Percentiles rank a stretch among this genome's conserved stretches.
phyloP scores from a whole-genome alignment of 352 stramenopile species.

The Phytophthora multivora region DNA sequence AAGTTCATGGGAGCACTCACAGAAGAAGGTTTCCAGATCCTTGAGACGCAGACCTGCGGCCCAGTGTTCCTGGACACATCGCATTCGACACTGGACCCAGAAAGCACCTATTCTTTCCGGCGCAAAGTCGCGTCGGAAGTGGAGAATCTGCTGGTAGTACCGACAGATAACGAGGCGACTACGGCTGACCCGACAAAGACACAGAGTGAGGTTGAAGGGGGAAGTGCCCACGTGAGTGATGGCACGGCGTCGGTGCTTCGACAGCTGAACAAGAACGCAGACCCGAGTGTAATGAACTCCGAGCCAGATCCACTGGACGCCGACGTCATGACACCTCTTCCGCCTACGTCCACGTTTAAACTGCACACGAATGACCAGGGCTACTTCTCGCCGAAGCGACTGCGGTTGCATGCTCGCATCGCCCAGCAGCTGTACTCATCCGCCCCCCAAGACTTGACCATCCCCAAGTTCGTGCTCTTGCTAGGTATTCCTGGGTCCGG shows the following conservation, averaged over 20 bases:
- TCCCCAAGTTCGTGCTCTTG: conserved; percentile 73
- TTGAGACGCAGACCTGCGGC: conserved; percentile 61
- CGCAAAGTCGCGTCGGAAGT: conserved; percentile 58
- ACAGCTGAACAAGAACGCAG: conserved; percentile 42
- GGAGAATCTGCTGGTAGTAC: conserved; percentile 42
- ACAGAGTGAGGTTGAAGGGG: conserved; percentile 8
- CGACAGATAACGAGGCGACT: conserved; percentile 36
- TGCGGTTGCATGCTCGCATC: conserved; percentile 74
- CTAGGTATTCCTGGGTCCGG: conserved; percentile 69
- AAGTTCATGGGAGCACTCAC: conserved; percentile 46
- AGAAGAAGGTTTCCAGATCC: conserved; percentile 41
- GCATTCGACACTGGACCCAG: conserved; percentile 67
- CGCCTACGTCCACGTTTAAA: conserved; percentile 60
- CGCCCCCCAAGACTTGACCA: conserved; percentile 52
- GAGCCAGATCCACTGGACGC: conserved; percentile 55
- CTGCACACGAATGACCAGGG: conserved; percentile 63
- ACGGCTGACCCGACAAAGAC: conserved; percentile 12
- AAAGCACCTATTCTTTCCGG: conserved; percentile 55
- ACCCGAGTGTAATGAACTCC: conserved; percentile 23
- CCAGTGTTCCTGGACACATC: conserved; percentile 70
- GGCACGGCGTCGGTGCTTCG: conserved; percentile 37
- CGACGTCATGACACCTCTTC: conserved; percentile 38
- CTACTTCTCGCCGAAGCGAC: conserved; percentile 64
- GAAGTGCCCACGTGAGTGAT: conserved; percentile 20
- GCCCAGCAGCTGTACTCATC: conserved; percentile 71